Evolutionary conservation across 106 monocot genomes (phyloP).

Genomic region (Triglochin maritima): DNA sequence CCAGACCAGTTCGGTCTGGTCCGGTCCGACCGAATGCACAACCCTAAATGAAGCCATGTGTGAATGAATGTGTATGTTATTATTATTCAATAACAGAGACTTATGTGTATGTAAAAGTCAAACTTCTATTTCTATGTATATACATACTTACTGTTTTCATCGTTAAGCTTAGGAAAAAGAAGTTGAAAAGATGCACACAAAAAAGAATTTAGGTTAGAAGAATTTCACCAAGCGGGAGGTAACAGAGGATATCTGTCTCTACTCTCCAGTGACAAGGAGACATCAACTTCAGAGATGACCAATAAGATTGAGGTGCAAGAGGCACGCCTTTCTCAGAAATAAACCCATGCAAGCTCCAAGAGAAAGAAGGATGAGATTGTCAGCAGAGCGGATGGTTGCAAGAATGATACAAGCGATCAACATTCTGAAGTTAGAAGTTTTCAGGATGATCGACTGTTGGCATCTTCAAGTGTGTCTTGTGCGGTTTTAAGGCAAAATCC

Average conservation of each 20-base stretch:
- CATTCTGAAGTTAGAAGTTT: background rate
- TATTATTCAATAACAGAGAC: too few relatives aligned
- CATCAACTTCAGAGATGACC: conserved; percentile 40
- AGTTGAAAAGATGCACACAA: conserved; percentile 36
- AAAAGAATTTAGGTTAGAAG: conserved; percentile 5
- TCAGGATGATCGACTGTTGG: conserved; percentile 5
- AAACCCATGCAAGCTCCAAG: background rate
- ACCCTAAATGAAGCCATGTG: too few relatives aligned
- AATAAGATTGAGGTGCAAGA: background rate
- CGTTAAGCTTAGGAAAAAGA: conserved; percentile 31
- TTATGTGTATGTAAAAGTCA: too few relatives aligned
- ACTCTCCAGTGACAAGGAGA: conserved; percentile 12
- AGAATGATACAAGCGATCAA: background rate
- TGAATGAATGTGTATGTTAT: too few relatives aligned
- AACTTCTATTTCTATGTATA: too few relatives aligned
- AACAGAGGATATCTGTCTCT: background rate
- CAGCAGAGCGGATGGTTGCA: background rate
- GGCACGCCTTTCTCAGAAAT: conserved; percentile 11
- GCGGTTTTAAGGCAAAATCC: background rate
- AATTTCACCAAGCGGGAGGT: conserved; percentile 7
- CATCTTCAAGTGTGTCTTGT: background rate
- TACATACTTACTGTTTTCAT: conserved; percentile 39
- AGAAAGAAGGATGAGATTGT: background rate
- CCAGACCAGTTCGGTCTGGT: too few relatives aligned
- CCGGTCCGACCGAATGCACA: too few relatives aligned